Evolutionary conservation across 768 basidiomycete species (phyloP).

Genomic region (Kwoniella heveanensis): DNA sequence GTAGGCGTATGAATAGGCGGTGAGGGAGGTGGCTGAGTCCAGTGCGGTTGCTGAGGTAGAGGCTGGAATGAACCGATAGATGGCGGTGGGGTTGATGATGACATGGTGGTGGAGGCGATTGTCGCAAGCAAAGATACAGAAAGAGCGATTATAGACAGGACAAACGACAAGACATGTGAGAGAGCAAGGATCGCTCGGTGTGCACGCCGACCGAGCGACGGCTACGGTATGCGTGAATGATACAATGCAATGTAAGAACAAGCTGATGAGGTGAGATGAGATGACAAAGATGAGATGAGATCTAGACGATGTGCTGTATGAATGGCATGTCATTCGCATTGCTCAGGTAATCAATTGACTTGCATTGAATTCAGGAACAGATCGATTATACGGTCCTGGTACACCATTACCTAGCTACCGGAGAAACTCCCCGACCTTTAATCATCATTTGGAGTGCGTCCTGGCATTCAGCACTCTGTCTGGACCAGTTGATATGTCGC

Average conservation of each 20-base stretch:
- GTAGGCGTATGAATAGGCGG: conserved; percentile 16
- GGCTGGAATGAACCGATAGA: conserved; percentile 2
- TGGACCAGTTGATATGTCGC: too few species aligned
- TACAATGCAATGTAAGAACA: neutral
- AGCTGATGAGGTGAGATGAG: neutral
- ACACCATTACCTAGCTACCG: too few species aligned
- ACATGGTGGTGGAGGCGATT: conserved; percentile 2
- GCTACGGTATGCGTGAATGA: neutral
- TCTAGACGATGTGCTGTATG: neutral
- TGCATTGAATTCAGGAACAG: too few species aligned
- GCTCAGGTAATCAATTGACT: neutral
- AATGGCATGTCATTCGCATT: too few species aligned
- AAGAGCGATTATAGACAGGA: neutral
- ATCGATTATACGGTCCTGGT: too few species aligned
- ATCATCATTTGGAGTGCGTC: too few species aligned
- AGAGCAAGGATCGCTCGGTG: neutral
- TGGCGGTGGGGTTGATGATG: conserved; percentile 14
- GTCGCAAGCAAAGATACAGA: too few species aligned
- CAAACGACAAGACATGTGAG: neutral
- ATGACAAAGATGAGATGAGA: neutral
- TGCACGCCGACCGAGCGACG: neutral
- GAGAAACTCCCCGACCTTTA: too few species aligned
- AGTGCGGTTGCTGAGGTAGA: conserved; percentile 20
- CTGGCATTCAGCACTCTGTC: too few species aligned
- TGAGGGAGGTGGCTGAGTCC: conserved; percentile 23